Evolutionary conservation across 768 basidiomycete species (phyloP).

Genomic region (Nidularia pulvinata): DNA sequence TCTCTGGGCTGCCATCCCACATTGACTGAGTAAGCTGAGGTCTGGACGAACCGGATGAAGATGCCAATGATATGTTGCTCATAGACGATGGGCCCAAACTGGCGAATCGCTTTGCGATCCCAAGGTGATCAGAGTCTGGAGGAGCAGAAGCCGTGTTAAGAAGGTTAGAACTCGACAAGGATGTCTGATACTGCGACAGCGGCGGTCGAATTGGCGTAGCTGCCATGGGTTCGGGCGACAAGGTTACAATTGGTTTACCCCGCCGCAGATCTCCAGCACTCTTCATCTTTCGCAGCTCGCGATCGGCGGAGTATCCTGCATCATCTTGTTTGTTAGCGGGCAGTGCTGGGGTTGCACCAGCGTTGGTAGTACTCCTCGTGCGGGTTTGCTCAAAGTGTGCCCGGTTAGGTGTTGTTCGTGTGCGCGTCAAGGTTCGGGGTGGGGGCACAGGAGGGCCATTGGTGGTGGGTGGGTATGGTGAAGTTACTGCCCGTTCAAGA

Average conservation of each 20-base stretch:
- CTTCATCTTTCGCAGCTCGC: constrained; percentile 81
- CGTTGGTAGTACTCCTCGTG: constrained; percentile 20
- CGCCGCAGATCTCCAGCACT: constrained; percentile 81
- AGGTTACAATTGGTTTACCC: constrained; percentile 27
- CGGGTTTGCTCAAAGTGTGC: constrained; percentile 45
- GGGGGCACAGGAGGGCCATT: constrained; percentile 16
- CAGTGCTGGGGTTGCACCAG: constrained; percentile 16
- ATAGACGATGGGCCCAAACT: constrained; percentile 61
- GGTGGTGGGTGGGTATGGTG: constrained; percentile 34
- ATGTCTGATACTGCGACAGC: constrained; percentile 52
- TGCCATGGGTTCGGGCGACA: constrained; percentile 20
- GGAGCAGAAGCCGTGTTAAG: constrained; percentile 36
- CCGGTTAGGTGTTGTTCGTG: constrained; percentile 76
- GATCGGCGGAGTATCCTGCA: constrained; percentile 42
- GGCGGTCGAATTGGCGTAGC: constrained; percentile 29
- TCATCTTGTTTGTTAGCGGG: constrained; percentile 29
- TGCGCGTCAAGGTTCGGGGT: constrained; percentile 57
- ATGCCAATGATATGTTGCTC: constrained; percentile 30
- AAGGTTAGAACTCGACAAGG: constrained; percentile 72
- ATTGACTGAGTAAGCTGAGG: constrained; percentile 42
- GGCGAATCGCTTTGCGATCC: constrained; percentile 51
- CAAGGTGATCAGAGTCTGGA: constrained; percentile 28
- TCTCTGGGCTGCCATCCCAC: constrained; percentile 43
- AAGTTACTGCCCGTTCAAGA: constrained; percentile 50
- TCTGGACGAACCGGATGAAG: constrained; percentile 31